A percentile compares a stretch with the other conserved stretches of the same genome.
phyloP scores from a whole-genome alignment of 2,329 filamentous ascomycete genomes.

The Trichoderma sp. region DNA sequence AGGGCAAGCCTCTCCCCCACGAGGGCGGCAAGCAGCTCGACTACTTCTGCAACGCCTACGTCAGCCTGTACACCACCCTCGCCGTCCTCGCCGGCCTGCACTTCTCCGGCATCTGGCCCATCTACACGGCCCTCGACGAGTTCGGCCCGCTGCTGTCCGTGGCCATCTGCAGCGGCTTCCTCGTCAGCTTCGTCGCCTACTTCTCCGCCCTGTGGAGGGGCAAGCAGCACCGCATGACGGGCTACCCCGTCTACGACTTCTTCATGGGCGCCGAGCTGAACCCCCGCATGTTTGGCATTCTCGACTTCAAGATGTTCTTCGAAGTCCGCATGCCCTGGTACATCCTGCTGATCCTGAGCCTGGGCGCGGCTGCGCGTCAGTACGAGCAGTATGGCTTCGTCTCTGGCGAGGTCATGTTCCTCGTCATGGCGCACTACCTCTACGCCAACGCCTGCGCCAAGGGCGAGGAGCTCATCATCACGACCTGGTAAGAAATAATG shows the following conservation, averaged over 20 bases:
- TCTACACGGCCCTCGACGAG: slow-evolving; percentile 92
- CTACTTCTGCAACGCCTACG: slow-evolving; percentile 93
- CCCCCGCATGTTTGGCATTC: slow-evolving; percentile 70
- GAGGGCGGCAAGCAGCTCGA: slow-evolving; percentile 80
- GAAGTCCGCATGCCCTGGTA: slow-evolving; percentile 92
- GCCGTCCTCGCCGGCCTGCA: slow-evolving; percentile 71
- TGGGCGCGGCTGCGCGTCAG: slow-evolving; percentile 77
- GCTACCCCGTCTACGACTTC: slow-evolving; percentile 79
- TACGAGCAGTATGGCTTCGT: slow-evolving; percentile 85
- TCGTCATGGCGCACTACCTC: slow-evolving; percentile 86
- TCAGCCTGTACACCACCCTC: slow-evolving; percentile 86
- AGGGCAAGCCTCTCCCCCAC: slow-evolving; percentile 85
- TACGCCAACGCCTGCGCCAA: slow-evolving; percentile 93
- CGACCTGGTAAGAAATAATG: slow-evolving; percentile 62
- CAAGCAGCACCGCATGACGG: slow-evolving; percentile 93
- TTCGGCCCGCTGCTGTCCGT: slow-evolving; percentile 93
- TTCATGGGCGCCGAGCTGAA: slow-evolving; percentile 91
- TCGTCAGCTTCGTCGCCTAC: slow-evolving; percentile 83
- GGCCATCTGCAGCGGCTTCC: slow-evolving; percentile 85
- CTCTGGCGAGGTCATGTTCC: slow-evolving; percentile 78
- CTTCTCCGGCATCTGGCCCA: slow-evolving; percentile 78
- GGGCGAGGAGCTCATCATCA: slow-evolving; percentile 86
- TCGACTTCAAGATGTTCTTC: slow-evolving; percentile 96
- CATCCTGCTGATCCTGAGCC: slow-evolving; percentile 77
- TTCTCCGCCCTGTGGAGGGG: slow-evolving; percentile 79